Conservation (phyloP, 306 rosid species). For the Prosopis cineraria region DNA sequence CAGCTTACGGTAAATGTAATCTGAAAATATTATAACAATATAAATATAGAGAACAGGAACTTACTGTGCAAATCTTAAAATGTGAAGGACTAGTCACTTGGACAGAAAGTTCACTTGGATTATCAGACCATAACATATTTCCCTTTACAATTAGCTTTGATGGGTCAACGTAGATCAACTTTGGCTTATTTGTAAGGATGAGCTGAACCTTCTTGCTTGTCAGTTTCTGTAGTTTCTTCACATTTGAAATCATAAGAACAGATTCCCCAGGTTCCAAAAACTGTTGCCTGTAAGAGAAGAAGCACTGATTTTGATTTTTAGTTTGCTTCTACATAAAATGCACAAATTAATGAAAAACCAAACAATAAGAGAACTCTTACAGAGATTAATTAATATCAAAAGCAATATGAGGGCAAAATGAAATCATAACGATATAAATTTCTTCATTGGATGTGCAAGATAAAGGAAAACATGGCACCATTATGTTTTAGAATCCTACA, state of each 20-base stretch:
- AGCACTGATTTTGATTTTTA: constrained; percentile 7
- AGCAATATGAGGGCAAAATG: neutral
- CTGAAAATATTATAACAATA: constrained; percentile 18
- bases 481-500: constrained; percentile 12
- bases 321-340: neutral
- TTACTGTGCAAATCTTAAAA: constrained; percentile 94
- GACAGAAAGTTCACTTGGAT: constrained; percentile 84
- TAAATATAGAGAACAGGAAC: constrained; percentile 26
- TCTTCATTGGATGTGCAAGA: constrained; percentile 3
- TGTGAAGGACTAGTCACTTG: constrained; percentile 83
- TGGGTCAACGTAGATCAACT: constrained; percentile 93
- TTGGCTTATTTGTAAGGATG: constrained; percentile 96
- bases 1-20: constrained; percentile 1
- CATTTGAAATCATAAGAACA: constrained; percentile 94
- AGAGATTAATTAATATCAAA: neutral
- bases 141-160: constrained; percentile 87
- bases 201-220: constrained; percentile 99
- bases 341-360: neutral
- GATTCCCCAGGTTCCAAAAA: constrained; percentile 98
- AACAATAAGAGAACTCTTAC: neutral
- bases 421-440: neutral
- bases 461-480: constrained; percentile 13
- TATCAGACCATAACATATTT: constrained; percentile 91
- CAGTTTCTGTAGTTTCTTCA: constrained; percentile 85
- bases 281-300: constrained; percentile 70